phyloP scores from a whole-genome alignment of 495 filamentous ascomycete genomes.

The Tuber brumale region DNA sequence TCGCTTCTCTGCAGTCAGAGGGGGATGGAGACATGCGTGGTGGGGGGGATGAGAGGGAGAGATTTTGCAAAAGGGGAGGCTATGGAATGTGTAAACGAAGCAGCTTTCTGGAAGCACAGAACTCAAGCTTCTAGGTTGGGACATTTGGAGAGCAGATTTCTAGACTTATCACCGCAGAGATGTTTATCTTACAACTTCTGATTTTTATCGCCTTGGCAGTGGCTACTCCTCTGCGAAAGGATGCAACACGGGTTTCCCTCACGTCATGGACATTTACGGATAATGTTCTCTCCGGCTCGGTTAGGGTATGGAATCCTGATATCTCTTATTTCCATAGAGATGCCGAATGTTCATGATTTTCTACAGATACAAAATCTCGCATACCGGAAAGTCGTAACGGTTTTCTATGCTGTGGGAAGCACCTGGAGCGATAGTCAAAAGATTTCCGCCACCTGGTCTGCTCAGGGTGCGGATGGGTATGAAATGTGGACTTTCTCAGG shows the following conservation, averaged over 20 bases:
- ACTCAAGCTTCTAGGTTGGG: background rate
- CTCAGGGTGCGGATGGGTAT: slow-evolving; percentile 24
- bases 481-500: slow-evolving; percentile 41
- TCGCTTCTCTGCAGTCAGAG: background rate
- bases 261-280: slow-evolving; percentile 30
- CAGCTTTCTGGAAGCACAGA: background rate
- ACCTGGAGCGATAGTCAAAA: slow-evolving; percentile 30
- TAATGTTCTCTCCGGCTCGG: slow-evolving; percentile 35
- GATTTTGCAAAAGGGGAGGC: background rate
- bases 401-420: slow-evolving; percentile 36
- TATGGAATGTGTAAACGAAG: background rate
- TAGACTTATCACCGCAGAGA: background rate
- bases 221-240: slow-evolving; percentile 16
- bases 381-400: slow-evolving; percentile 37
- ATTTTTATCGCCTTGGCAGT: slow-evolving; percentile 11
- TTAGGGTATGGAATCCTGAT: slow-evolving; percentile 24
- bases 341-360: background rate
- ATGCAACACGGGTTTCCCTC: slow-evolving; percentile 39
- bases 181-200: slow-evolving; percentile 16
- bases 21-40: background rate
- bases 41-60: background rate
- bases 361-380: slow-evolving; percentile 41
- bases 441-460: slow-evolving; percentile 35
- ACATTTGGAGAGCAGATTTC: background rate
- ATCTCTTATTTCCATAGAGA: background rate